Percentiles rank a stretch among this genome's conserved stretches.
phyloP scores from a whole-genome alignment of 805 yeast genomes.

The Nakazawaea sp. region DNA sequence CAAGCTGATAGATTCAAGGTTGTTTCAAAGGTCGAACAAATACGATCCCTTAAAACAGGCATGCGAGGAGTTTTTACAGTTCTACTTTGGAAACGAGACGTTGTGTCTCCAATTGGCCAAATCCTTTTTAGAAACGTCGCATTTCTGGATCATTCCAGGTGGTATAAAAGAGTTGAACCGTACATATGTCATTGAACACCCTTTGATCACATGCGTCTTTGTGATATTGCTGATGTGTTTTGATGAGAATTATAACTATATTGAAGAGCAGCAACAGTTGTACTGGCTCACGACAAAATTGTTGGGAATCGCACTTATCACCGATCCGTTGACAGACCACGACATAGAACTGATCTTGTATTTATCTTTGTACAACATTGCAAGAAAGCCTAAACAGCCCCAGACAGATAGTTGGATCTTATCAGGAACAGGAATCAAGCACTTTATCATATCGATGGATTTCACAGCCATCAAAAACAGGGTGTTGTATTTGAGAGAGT shows the following conservation, averaged over 20 bases:
- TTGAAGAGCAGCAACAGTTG: slow-evolving; percentile 38
- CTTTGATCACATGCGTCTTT: slow-evolving; percentile 48
- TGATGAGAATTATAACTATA: slow-evolving; percentile 44
- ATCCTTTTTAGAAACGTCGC: slow-evolving; percentile 45
- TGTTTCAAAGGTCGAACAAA: slow-evolving; percentile 17
- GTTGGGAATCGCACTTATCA: slow-evolving; percentile 40
- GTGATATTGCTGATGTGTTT: slow-evolving; percentile 49
- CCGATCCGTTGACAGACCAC: slow-evolving; percentile 49
- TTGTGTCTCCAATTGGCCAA: slow-evolving; percentile 38
- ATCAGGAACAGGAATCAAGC: slow-evolving; percentile 45
- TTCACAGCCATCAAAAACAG: slow-evolving; percentile 34
- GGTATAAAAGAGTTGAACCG: slow-evolving; percentile 43
- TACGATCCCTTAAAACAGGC: slow-evolving; percentile 26
- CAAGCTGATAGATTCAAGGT: slow-evolving; percentile 20
- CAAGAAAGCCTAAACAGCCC: slow-evolving; percentile 47
- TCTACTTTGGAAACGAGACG: slow-evolving; percentile 34
- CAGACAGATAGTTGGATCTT: slow-evolving; percentile 45
- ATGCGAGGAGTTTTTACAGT: slow-evolving; percentile 37
- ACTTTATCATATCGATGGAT: slow-evolving; percentile 38
- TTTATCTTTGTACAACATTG: slow-evolving; percentile 45
- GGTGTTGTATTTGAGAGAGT: slow-evolving; percentile 19
- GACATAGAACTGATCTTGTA: slow-evolving; percentile 56
- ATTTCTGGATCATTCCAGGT: slow-evolving; percentile 58
- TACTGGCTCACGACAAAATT: slow-evolving; percentile 42
- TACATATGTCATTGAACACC: slow-evolving; percentile 40